Percentiles rank a stretch among this genome's conserved stretches.
These are phyloP conservation scores for Ceratonia siliqua DNA, from an alignment of 306 rosid species.

Conservation along the genomic window DNA sequence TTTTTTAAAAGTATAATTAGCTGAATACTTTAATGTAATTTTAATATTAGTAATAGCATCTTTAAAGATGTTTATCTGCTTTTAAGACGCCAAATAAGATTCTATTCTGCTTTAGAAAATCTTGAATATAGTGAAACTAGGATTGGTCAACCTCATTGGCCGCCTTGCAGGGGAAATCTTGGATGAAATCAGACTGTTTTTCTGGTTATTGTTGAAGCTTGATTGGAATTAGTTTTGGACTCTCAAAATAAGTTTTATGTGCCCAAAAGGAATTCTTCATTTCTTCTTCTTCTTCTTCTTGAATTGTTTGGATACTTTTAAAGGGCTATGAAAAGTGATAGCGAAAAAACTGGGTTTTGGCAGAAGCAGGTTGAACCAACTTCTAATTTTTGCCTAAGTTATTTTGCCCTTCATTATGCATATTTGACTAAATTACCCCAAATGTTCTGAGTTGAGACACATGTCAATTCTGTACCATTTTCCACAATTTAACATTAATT, in stretches of 20 bases:
- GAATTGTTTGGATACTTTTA: conserved; percentile 2
- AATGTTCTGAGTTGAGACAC: neutral
- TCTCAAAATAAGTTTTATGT: neutral
- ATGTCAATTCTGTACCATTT: neutral
- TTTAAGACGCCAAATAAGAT: neutral
- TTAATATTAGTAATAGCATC: neutral
- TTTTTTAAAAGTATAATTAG: neutral
- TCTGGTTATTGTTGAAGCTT: neutral
- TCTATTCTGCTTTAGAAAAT: neutral
- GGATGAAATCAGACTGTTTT: conserved; percentile 7
- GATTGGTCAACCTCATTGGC: neutral
- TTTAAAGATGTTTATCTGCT: neutral
- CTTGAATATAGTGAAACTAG: neutral
- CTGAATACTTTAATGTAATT: neutral
- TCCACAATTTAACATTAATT: neutral
- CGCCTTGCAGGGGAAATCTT: conserved; percentile 1
- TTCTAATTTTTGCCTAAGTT: conserved; percentile 1
- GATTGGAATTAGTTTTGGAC: conserved; percentile 3
- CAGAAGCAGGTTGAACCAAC: neutral
- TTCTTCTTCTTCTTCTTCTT: neutral
- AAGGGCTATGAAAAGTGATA: neutral
- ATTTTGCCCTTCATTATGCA: neutral
- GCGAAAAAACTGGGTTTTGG: neutral
- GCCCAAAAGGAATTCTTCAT: neutral
- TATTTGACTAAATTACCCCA: conserved; percentile 10